Evolutionary conservation across 352 stramenopile genomes (phyloP), one percentile per base, ranked within the genome.

Genomic region (Thalassiosira sp.): DNA sequence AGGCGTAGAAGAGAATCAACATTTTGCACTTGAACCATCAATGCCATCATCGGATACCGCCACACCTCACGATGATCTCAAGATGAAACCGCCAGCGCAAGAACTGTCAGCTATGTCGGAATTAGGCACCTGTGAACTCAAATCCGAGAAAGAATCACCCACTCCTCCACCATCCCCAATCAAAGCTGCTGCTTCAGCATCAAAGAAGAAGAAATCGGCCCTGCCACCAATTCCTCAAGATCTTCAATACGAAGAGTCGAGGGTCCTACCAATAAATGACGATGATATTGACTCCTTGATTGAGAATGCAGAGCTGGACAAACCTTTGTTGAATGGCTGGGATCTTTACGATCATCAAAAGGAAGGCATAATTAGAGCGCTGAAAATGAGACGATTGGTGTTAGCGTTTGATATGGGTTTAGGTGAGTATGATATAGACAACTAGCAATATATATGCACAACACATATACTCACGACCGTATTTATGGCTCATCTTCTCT

Each of bases 331-430:
- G n/a, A 92, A 92, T 75, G 84, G 84, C 13, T 92, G 86, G 86
- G 84, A 35, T 5, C 46, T 92, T 0, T 90, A 84, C 68, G 60
- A 77, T 6, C 86, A 92, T 68, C 86, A 92, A 67, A 90, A 86
- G 37, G 68, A 84, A 37, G 84, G 84, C 28, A 81, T 92, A 56
- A 18, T 84, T 5, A 68, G 69, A 40, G 77, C 60, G 16, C 60
- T 92, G 13, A 67, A 54, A 20, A 89, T 88, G 80, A 80, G 86
- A 54, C 66, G 86, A n/a, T 71, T 91, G n/a, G 88, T 93, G 68
- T 51, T 91, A 5, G 85, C 85, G 18, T 84, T 90, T 35, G 88
- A 93, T 57, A 91, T 93, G 88, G 88, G 88, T 16, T 52, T 91
- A 25, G 81, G 77, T 67, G 53, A 51, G 67, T 77, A n/a, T n/a